Base-by-base conservation (phyloP, 805 yeast species). In the Lachancea meyersii region DNA sequence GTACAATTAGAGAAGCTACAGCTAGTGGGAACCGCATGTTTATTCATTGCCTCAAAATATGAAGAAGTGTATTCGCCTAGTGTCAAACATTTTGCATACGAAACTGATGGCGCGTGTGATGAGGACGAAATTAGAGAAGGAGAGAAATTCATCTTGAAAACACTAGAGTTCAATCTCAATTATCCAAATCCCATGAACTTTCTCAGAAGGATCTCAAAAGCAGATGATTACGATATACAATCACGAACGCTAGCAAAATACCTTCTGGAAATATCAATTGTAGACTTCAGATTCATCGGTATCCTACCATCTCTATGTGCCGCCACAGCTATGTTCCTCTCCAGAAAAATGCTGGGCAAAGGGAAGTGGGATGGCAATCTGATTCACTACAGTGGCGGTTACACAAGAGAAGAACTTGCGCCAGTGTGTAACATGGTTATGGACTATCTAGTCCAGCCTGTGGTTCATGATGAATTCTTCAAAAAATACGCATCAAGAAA, bases 111-210 rank as follows among this genome's bases (percentile, higher is more conserved):
- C 41, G 84, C 88, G 1, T 83, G 80, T 56, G 75, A 82, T 20
- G 89, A 82, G 60, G 88, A 83, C 44, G 95, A 85, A 56, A 85
- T 88, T 38, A 72, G 87, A 51, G 84, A 80, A 56, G 95, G 94
- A 26, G 97, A 88, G 64, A 82, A 82, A 60, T 81, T 77, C 55
- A 82, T 88, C 34, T 65, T 89, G 44, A 82, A 85, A 53, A 76
- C 80, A 22, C 69, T 88, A 41, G 75, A 79, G 47, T 89, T 84
- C 62, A 82, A 86, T 63, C 69, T 88, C 54, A 81, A 85, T 54
- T 86, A 84, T 58, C 95, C 96, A 43, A 86, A 86, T 60, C 96
- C 97, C 48, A 82, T 88, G 87, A 88, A 88, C 64, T 88, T 88
- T 59, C 68, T 88, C 55, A 77, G 97, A 64, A 75, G 96, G 60